These are phyloP conservation scores for Quercus mongolica DNA, from an alignment of 306 rosid species.

Conservation along the genomic window DNA sequence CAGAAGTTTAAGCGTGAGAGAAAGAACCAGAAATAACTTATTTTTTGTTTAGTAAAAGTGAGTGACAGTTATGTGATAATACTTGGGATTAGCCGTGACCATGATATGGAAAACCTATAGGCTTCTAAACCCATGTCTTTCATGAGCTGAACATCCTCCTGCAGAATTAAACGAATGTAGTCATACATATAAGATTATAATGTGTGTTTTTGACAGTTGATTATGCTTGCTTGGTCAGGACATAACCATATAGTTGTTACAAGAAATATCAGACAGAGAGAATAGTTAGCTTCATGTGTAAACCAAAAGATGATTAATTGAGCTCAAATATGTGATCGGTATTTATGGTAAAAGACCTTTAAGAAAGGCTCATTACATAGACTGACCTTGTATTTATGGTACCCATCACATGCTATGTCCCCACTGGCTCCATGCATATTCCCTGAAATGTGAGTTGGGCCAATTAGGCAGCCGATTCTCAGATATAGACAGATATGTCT, in stretches of 20 bases:
- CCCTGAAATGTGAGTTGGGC: background rate
- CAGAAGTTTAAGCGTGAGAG: background rate
- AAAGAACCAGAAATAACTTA: background rate
- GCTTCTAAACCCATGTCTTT: background rate
- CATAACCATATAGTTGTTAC: background rate
- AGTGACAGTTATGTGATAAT: background rate
- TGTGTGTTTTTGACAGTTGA: background rate
- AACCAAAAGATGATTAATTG: background rate
- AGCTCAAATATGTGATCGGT: too few relatives aligned
- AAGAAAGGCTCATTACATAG: background rate
- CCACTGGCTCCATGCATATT: background rate
- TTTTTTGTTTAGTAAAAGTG: background rate
- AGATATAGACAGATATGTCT: too few relatives aligned
- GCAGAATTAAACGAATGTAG: background rate
- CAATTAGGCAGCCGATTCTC: too few relatives aligned
- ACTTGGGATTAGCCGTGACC: slow-evolving; percentile 17
- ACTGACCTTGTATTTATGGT: slow-evolving; percentile 22
- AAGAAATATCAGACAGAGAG: too few relatives aligned
- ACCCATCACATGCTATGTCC: slow-evolving; percentile 14
- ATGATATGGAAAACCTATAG: slow-evolving; percentile 19
- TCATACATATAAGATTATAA: background rate
- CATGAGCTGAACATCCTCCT: slow-evolving; percentile 20
- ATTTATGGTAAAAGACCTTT: too few relatives aligned
- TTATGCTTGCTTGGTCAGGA: background rate
- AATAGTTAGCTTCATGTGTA: background rate